These are phyloP conservation scores for Metschnikowia borealis DNA, from an alignment of 805 yeast genomes.

Conservation along the genomic window DNA sequence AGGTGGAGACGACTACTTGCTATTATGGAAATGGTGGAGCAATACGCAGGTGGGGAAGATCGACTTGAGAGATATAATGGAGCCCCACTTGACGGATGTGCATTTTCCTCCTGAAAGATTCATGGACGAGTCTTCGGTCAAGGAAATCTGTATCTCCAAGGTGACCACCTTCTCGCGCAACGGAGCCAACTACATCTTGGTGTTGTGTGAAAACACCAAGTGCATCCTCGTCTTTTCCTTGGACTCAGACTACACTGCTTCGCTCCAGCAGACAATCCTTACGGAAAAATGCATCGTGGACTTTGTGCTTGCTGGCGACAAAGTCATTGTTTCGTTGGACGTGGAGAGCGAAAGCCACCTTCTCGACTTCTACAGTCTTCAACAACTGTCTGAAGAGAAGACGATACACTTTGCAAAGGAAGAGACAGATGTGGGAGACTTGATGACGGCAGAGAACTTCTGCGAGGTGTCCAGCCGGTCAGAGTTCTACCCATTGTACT, in stretches of 20 bases:
- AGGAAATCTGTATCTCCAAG: constrained; percentile 52
- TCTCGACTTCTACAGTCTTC: constrained; percentile 20
- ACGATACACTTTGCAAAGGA: constrained; percentile 6
- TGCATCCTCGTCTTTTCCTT: constrained; percentile 38
- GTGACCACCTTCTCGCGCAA: constrained; percentile 29
- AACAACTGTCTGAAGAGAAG: constrained; percentile 16
- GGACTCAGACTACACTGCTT: constrained; percentile 21
- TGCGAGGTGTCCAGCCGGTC: constrained; percentile 32
- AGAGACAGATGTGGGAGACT: constrained; percentile 15
- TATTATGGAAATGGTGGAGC: constrained; percentile 74
- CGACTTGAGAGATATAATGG: constrained; percentile 40
- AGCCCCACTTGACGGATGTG: constrained; percentile 44
- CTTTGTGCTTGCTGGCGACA: constrained; percentile 20
- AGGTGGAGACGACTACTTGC: constrained; percentile 82
- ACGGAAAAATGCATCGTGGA: constrained; percentile 27
- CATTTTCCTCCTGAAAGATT: constrained; percentile 67
- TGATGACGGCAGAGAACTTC: constrained; percentile 25
- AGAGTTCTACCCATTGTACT: constrained; percentile 48
- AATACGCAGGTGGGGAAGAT: constrained; percentile 45
- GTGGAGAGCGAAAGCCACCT: constrained; percentile 26
- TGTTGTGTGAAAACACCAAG: constrained; percentile 51
- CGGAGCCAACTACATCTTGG: constrained; percentile 32
- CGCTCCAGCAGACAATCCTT: constrained; percentile 28
- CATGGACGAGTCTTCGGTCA: constrained; percentile 46
- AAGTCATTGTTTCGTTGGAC: constrained; percentile 28